A percentile compares a stretch with the other conserved stretches of the same genome.
Evolutionary conservation across 2,329 filamentous ascomycete genomes (phyloP).

Genomic region (Diaporthe aspalathi): DNA sequence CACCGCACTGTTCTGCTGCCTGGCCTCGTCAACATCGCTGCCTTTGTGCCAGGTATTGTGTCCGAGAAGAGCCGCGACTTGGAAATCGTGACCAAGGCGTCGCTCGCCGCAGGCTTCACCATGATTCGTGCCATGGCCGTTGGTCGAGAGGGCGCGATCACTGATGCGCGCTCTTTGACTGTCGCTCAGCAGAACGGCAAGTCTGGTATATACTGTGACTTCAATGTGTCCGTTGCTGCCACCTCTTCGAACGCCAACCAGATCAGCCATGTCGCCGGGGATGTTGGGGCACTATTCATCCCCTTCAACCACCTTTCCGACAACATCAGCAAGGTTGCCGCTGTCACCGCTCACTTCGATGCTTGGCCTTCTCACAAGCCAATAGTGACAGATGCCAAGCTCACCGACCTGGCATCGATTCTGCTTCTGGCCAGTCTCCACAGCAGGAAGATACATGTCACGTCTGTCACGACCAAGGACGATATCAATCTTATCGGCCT

Average conservation of each 20-base stretch:
- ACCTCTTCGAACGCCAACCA: conserved; percentile 80
- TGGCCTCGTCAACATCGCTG: conserved; percentile 81
- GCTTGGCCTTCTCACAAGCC: conserved; percentile 83
- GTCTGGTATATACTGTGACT: conserved; percentile 77
- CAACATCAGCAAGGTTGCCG: conserved; percentile 86
- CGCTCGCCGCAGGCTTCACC: conserved; percentile 79
- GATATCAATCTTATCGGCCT: conserved; percentile 82
- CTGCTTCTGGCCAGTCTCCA: conserved; percentile 82
- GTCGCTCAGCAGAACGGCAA: conserved; percentile 78
- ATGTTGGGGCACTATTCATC: conserved; percentile 84
- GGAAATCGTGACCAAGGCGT: conserved; percentile 76
- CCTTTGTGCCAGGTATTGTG: conserved; percentile 81
- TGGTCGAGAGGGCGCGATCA: conserved; percentile 78
- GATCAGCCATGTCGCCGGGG: conserved; percentile 76
- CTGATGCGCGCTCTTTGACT: conserved; percentile 77
- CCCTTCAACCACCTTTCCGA: conserved; percentile 85
- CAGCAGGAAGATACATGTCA: conserved; percentile 82
- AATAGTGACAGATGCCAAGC: conserved; percentile 84
- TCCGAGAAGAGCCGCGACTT: conserved; percentile 74
- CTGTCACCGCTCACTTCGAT: conserved; percentile 82
- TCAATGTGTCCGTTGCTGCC: conserved; percentile 81
- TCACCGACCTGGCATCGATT: conserved; percentile 83
- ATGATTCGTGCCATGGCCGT: conserved; percentile 86
- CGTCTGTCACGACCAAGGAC: conserved; percentile 83
- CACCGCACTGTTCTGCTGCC: conserved; percentile 80